Evolutionary conservation across 1,284 basidiomycete species (phyloP).

Genomic region (Afroboletus lepidellus): DNA sequence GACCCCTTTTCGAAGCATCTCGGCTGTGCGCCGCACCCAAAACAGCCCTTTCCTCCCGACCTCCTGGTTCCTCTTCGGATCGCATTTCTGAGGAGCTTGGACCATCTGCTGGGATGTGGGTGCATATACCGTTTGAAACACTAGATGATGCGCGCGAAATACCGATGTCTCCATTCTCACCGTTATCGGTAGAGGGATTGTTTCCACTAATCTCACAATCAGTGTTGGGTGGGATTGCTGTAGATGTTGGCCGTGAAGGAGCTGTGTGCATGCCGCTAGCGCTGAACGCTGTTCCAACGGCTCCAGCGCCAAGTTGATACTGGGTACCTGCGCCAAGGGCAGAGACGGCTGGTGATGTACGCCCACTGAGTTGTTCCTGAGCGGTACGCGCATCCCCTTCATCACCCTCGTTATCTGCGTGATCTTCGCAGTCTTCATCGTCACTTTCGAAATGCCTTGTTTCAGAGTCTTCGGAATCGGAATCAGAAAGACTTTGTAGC

Average conservation of each 20-base stretch:
- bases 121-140: constrained; percentile 4
- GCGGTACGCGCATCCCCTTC: constrained; percentile 21
- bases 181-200: constrained; percentile 6
- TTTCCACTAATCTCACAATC: not conserved
- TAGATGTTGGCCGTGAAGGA: constrained; percentile 11
- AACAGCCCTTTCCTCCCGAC: constrained; percentile 10
- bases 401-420: constrained; percentile 10
- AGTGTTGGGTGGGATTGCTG: constrained; percentile 5
- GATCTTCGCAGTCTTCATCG: constrained; percentile 17
- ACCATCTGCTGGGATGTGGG: not conserved
- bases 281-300: constrained; percentile 4
- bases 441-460: constrained; percentile 15
- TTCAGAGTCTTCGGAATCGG: constrained; percentile 27
- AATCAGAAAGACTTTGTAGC: constrained; percentile 29
- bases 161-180: constrained; percentile 1
- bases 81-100: constrained; percentile 2
- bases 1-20: constrained; percentile 13
- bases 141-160: constrained; percentile 5
- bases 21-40: constrained; percentile 25
- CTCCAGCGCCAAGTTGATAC: constrained; percentile 12
- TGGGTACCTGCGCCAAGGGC: constrained; percentile 18
- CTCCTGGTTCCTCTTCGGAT: constrained; percentile 5
- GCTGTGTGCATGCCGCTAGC: constrained; percentile 3
- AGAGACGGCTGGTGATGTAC: constrained; percentile 29
- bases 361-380: constrained; percentile 27